Evolutionary conservation across 306 rosid species (phyloP).

Genomic region (Malus sieversii): DNA sequence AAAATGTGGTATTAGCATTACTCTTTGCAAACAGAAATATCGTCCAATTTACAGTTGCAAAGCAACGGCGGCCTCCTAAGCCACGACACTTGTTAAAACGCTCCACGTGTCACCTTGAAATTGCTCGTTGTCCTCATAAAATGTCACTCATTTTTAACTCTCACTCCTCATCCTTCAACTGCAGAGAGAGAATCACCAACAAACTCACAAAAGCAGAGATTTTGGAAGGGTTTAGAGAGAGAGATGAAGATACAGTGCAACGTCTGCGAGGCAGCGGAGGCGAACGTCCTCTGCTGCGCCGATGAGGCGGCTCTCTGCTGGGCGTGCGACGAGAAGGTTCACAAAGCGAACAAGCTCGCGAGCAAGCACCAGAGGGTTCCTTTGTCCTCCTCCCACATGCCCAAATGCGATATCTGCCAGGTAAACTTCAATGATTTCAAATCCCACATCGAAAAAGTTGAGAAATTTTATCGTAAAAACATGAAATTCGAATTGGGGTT

Average conservation of each 20-base stretch:
- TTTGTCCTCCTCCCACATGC: slow-evolving; percentile 63
- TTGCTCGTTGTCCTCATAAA: slow-evolving; percentile 27
- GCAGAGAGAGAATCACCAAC: background rate
- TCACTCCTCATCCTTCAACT: background rate
- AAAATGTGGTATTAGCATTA: too few species aligned
- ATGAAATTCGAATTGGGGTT: background rate
- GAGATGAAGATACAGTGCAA: slow-evolving; percentile 95
- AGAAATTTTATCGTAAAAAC: slow-evolving; percentile 5
- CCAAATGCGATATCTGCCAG: slow-evolving; percentile 94
- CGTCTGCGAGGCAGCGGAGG: slow-evolving; percentile 89
- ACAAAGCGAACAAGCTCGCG: slow-evolving; percentile 92
- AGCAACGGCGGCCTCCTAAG: slow-evolving; percentile 37
- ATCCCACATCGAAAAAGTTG: background rate
- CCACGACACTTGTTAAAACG: slow-evolving; percentile 41
- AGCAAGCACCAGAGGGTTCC: slow-evolving; percentile 86
- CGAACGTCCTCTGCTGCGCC: slow-evolving; percentile 85
- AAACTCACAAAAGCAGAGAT: background rate
- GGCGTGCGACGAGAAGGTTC: slow-evolving; percentile 87
- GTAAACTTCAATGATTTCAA: slow-evolving; percentile 12
- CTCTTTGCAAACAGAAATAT: background rate
- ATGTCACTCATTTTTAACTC: slow-evolving; percentile 17
- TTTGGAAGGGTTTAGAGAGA: slow-evolving; percentile 3
- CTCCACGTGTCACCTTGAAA: slow-evolving; percentile 41
- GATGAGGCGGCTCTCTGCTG: slow-evolving; percentile 95
- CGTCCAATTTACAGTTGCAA: background rate